Evolutionary conservation across 768 basidiomycete species (phyloP).

Genomic region (Xerocomus brunneocitrinus): DNA sequence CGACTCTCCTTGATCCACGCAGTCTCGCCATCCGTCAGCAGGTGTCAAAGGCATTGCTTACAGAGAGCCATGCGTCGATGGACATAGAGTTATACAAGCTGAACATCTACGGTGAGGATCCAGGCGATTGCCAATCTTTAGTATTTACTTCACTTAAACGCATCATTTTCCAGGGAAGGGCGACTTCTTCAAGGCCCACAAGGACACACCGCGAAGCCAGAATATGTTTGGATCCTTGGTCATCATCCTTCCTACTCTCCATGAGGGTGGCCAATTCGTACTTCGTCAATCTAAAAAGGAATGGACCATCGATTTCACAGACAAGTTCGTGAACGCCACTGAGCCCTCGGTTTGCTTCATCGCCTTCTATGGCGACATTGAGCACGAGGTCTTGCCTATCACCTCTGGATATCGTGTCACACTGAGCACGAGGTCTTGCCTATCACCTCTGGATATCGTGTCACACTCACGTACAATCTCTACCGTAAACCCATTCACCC

Average conservation of each 20-base stretch:
- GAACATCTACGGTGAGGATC: conserved; percentile 39
- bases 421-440: not conserved
- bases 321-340: not conserved
- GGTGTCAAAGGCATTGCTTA: conserved; percentile 14
- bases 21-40: conserved; percentile 24
- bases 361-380: too few relatives aligned
- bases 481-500: not conserved
- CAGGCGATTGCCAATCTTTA: too few relatives aligned
- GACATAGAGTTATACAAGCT: conserved; percentile 40
- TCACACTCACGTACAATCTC: conserved; percentile 38
- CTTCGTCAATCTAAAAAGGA: conserved; percentile 33
- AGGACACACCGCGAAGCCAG: conserved; percentile 42
- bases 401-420: not conserved
- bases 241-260: conserved; percentile 40
- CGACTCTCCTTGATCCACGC: conserved; percentile 29
- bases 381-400: too few relatives aligned
- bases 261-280: conserved; percentile 42
- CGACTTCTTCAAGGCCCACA: conserved; percentile 48
- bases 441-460: too few relatives aligned
- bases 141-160: conserved; percentile 5
- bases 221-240: conserved; percentile 51
- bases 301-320: conserved; percentile 37
- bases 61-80: conserved; percentile 21
- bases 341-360: too few relatives aligned
- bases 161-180: conserved; percentile 24